Evolutionary conservation across 352 stramenopile species (phyloP).

Genomic region (Aphanomyces invadans): DNA sequence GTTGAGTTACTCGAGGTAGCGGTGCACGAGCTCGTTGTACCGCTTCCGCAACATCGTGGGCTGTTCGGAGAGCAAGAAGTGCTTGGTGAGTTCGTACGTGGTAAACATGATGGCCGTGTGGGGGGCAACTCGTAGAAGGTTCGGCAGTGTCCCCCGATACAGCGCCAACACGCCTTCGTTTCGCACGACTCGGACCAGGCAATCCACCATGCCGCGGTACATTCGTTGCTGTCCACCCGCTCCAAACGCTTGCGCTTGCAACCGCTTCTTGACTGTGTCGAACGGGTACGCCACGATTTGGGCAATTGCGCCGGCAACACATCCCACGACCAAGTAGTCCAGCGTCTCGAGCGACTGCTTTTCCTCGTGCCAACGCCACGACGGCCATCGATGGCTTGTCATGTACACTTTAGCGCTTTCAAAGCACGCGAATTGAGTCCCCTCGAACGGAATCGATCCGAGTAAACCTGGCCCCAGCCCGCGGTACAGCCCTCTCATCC

Average conservation of each 20-base stretch:
- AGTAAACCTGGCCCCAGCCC: slow-evolving; percentile 51
- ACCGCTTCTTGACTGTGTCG: slow-evolving; percentile 75
- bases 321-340: slow-evolving; percentile 78
- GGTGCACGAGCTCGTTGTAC: not conserved
- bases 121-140: slow-evolving; percentile 72
- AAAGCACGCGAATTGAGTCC: slow-evolving; percentile 78
- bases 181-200: slow-evolving; percentile 39
- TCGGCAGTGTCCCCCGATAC: slow-evolving; percentile 59
- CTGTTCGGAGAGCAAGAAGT: slow-evolving; percentile 12
- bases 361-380: slow-evolving; percentile 51
- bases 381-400: slow-evolving; percentile 42
- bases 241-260: slow-evolving; percentile 45
- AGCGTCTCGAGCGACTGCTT: slow-evolving; percentile 64
- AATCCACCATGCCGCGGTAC: slow-evolving; percentile 48
- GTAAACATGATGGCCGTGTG: slow-evolving; percentile 79
- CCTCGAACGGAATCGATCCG: slow-evolving; percentile 72
- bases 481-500: slow-evolving; percentile 61
- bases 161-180: slow-evolving; percentile 50
- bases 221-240: slow-evolving; percentile 1
- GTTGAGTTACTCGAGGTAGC: not conserved
- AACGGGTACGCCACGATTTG: slow-evolving; percentile 83
- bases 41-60: not conserved
- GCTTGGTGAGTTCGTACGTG: slow-evolving; percentile 75
- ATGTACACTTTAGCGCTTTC: slow-evolving; percentile 61
- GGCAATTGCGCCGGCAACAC: slow-evolving; percentile 55